Percentiles rank a stretch among this genome's conserved stretches.
These are phyloP conservation scores for Aureobasidium sp. DNA, from an alignment of 2,329 filamentous ascomycete genomes.

Conservation along the genomic window DNA sequence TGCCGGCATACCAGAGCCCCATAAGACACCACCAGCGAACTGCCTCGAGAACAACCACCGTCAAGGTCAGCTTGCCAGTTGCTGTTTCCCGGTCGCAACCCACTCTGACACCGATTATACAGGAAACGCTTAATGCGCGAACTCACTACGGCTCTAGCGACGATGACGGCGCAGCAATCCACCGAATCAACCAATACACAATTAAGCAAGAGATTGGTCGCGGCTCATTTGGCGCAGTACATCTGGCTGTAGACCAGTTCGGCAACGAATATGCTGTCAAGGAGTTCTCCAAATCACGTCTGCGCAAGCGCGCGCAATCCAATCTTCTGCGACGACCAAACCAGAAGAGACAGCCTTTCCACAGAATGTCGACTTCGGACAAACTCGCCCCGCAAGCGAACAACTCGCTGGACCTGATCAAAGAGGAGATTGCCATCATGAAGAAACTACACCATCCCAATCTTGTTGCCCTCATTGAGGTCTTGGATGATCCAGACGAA, in stretches of 20 bases:
- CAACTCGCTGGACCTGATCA: conserved; percentile 77
- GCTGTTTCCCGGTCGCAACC: not conserved
- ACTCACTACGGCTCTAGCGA: conserved; percentile 83
- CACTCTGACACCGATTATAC: not conserved
- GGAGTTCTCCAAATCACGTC: conserved; percentile 88
- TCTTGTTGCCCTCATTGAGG: conserved; percentile 86
- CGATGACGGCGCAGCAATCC: conserved; percentile 70
- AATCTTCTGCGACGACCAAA: conserved; percentile 67
- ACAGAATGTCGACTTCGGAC: conserved; percentile 51
- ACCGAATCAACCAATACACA: conserved; percentile 89
- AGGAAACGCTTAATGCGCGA: conserved; percentile 88
- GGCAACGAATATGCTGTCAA: conserved; percentile 94
- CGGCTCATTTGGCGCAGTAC: conserved; percentile 90
- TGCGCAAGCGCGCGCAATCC: conserved; percentile 85
- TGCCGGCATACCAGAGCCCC: conserved; percentile 55
- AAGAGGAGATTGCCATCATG: conserved; percentile 97
- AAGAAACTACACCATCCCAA: conserved; percentile 96
- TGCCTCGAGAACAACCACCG: conserved; percentile 52
- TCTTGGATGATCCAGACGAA: conserved; percentile 89
- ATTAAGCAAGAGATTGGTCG: conserved; percentile 95
- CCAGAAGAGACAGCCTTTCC: conserved; percentile 48
- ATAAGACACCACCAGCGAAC: conserved; percentile 58
- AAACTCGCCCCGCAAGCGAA: conserved; percentile 49
- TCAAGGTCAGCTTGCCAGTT: conserved; percentile 46
- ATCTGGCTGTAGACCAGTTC: conserved; percentile 82